Percentiles rank a stretch among this genome's conserved stretches.
Evolutionary conservation across 2,329 filamentous ascomycete species (phyloP).

Genomic region (Domatiomyces catenatus): DNA sequence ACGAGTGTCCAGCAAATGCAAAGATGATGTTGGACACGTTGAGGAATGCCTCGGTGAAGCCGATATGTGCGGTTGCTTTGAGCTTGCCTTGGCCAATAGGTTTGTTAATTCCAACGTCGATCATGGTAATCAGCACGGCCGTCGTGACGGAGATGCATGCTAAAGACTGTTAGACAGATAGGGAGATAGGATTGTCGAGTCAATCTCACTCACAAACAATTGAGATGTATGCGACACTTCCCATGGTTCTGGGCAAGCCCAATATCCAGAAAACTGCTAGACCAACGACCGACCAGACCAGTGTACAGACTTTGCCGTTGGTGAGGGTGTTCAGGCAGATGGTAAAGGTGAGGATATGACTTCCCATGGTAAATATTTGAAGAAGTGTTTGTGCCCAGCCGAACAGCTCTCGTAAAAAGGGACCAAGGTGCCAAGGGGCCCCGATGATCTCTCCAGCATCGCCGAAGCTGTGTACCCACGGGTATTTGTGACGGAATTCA

Average conservation of each 20-base stretch:
- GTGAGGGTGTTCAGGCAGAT: slow-evolving; percentile 54
- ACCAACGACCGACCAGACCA: slow-evolving; percentile 48
- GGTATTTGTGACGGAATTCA: slow-evolving; percentile 39
- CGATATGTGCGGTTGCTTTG: slow-evolving; percentile 26
- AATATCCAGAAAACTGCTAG: slow-evolving; percentile 43
- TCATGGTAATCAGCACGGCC: slow-evolving; percentile 52
- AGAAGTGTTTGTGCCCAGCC: slow-evolving; percentile 48
- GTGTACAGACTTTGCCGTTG: slow-evolving; percentile 45
- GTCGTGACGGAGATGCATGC: slow-evolving; percentile 45
- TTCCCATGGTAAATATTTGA: slow-evolving; percentile 53
- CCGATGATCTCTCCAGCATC: slow-evolving; percentile 48
- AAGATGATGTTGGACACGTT: slow-evolving; percentile 55
- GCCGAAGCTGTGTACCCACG: slow-evolving; percentile 41
- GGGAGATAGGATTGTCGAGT: background rate
- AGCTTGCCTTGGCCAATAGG: slow-evolving; percentile 34
- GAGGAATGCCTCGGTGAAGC: slow-evolving; percentile 42
- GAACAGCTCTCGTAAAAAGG: slow-evolving; percentile 38
- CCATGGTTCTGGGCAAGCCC: slow-evolving; percentile 47
- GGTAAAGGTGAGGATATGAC: slow-evolving; percentile 55
- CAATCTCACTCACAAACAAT: slow-evolving; percentile 32
- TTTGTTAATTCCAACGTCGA: slow-evolving; percentile 43
- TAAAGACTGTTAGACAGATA: background rate
- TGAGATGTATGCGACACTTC: slow-evolving; percentile 47
- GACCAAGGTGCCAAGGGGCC: slow-evolving; percentile 26
- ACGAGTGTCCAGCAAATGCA: slow-evolving; percentile 54